Evolutionary conservation across 2,329 filamentous ascomycete species (phyloP).

Genomic region (Colletotrichum lini): DNA sequence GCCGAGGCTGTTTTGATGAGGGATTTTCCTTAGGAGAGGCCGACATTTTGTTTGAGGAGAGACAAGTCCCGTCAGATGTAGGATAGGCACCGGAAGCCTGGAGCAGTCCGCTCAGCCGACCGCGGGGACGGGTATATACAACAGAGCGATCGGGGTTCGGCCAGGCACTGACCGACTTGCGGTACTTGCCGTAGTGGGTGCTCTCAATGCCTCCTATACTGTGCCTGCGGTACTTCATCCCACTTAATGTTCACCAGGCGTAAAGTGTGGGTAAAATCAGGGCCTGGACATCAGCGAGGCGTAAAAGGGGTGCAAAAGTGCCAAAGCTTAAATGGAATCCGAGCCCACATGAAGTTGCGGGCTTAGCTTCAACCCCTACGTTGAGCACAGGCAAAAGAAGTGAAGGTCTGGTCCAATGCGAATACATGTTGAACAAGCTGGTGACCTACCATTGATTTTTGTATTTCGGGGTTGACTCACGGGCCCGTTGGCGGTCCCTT

Average conservation of each 20-base stretch:
- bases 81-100: conserved; percentile 9
- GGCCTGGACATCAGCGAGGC: not conserved
- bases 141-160: conserved; percentile 10
- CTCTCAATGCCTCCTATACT: not conserved
- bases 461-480: too few relatives aligned
- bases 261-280: not conserved
- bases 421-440: too few relatives aligned
- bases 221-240: not conserved
- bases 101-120: conserved; percentile 10
- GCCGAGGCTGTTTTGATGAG: conserved; percentile 21
- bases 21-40: conserved; percentile 20
- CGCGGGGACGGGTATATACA: conserved; percentile 28
- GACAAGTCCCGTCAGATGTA: not conserved
- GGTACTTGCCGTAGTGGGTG: conserved; percentile 17
- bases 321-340: conserved; percentile 5
- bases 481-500: too few relatives aligned
- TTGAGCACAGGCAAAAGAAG: too few relatives aligned
- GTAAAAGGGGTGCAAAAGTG: conserved; percentile 1
- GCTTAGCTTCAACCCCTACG: conserved; percentile 11
- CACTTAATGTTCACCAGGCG: not conserved
- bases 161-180: conserved; percentile 15
- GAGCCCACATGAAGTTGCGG: conserved; percentile 4
- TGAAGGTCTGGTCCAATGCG: not conserved
- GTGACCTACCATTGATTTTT: too few relatives aligned
- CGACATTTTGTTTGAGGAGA: conserved; percentile 13